A percentile compares a stretch with the other conserved stretches of the same genome.
These are phyloP conservation scores for Populus nigra DNA, from an alignment of 345 rosid genomes.

Conservation along the genomic window DNA sequence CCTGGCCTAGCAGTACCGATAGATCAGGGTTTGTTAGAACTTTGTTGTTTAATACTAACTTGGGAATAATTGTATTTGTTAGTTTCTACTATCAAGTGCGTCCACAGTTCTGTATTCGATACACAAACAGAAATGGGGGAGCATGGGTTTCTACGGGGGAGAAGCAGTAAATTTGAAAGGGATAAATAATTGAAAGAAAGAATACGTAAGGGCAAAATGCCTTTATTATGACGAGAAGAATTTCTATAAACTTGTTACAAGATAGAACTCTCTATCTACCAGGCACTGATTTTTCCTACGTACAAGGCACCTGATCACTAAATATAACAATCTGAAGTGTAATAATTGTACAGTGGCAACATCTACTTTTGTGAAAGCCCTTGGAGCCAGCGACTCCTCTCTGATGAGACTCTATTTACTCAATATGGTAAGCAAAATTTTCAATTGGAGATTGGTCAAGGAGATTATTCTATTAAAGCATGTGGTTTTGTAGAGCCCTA, in stretches of 20 bases:
- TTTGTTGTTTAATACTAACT: neutral
- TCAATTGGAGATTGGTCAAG: neutral
- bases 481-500: neutral
- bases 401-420: neutral
- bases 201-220: neutral
- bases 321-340: neutral
- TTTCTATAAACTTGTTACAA: neutral
- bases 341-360: neutral
- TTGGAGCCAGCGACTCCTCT: neutral
- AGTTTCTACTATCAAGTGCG: neutral
- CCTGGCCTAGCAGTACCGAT: neutral
- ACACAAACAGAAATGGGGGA: neutral
- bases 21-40: neutral
- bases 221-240: neutral
- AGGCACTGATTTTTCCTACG: neutral
- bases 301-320: neutral
- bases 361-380: neutral
- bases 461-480: neutral
- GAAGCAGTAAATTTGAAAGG: neutral
- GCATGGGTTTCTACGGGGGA: neutral
- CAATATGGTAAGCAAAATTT: constrained; percentile 7
- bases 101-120: neutral
- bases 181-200: too few relatives aligned
- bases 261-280: neutral
- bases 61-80: neutral